Base-by-base conservation (phyloP, 148 eudicot genomes). In the Rhododendron williamsianum region DNA sequence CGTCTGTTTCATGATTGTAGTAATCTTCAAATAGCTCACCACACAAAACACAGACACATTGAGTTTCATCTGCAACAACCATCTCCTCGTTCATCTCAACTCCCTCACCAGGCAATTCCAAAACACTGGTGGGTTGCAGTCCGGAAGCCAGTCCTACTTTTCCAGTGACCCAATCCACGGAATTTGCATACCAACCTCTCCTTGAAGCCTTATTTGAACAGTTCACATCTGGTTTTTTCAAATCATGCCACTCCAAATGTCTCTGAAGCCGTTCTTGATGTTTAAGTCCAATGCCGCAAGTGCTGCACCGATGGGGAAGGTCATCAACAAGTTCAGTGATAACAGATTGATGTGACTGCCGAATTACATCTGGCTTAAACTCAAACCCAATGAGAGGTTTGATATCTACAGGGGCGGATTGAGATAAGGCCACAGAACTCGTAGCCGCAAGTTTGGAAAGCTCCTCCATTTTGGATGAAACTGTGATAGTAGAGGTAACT, bases 31-130 rank as follows among this genome's bases (percentile, higher is more conserved):
- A 97, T 86, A 95, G 81, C 86, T 95, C 98, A 74, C 99, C 99
- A 88, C 99, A 97, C 83, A 97, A 81, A 83, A 97, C 87, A 88
- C 99, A 97, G 46, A 93, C 94, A 81, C 94, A 92, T 78, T 94
- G 96, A 88, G 87, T 91, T 92, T 97, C 99, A 90, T 97, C 99
- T 46, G 99, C 98, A 77, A 91, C 93, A 88, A 97, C 96, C 95
- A 95, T 87, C 82, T 71, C 86, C 87, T 78, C 91, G 60, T 69
- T 80, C 65, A 82, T 83, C 81, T 89, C 96, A 51, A 83, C 83
- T 58, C 72, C 79, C 46, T 85, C 79, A 76, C 84, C 87, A 27
- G 90, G 84, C 54, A 67, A 92, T 81, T 60, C 90, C 33, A 35
- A 58, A 27, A 80, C 36, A 35, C 78, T 71, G 10, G 48, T 79